Percentiles rank a stretch among this genome's conserved stretches.
Conservation (phyloP, 441 rosid genomes). For the Populus hybrid region DNA sequence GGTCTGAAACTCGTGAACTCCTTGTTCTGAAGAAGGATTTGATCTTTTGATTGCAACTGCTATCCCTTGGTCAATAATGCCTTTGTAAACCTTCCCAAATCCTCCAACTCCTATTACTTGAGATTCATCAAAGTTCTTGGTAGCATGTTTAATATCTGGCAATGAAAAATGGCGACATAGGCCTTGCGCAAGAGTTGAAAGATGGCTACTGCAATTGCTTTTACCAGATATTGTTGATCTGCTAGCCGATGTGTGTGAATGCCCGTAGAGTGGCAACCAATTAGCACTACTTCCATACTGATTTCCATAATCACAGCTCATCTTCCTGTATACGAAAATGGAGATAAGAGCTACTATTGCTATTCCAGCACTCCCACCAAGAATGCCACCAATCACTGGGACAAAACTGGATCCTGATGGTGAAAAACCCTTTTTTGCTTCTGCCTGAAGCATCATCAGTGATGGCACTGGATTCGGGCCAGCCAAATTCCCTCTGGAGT, state of each 20-base stretch:
- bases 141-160: slow-evolving; percentile 57
- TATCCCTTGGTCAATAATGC: no score
- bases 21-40: no score
- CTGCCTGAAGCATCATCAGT: slow-evolving; percentile 33
- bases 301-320: slow-evolving; percentile 39
- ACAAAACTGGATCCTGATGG: slow-evolving; percentile 34
- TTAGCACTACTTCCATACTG: slow-evolving; percentile 31
- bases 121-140: slow-evolving; percentile 59
- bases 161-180: slow-evolving; percentile 67
- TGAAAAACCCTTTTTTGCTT: slow-evolving; percentile 29
- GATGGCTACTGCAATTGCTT: slow-evolving; percentile 58
- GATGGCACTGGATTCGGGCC: slow-evolving; percentile 71
- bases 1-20: no score
- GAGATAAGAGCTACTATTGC: slow-evolving; percentile 41
- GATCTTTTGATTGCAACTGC: no score
- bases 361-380: slow-evolving; percentile 51
- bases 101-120: slow-evolving; percentile 83
- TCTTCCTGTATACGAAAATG: slow-evolving; percentile 35
- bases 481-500: slow-evolving; percentile 37
- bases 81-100: no score
- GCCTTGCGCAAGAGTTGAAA: slow-evolving; percentile 60
- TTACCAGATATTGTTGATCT: slow-evolving; percentile 77
- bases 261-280: slow-evolving; percentile 89
- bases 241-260: slow-evolving; percentile 48
- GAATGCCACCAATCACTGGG: slow-evolving; percentile 49